Evolutionary conservation across 257 asterid genomes (phyloP), one percentile per base, ranked within the genome.

Genomic region (Solanum chilense): DNA sequence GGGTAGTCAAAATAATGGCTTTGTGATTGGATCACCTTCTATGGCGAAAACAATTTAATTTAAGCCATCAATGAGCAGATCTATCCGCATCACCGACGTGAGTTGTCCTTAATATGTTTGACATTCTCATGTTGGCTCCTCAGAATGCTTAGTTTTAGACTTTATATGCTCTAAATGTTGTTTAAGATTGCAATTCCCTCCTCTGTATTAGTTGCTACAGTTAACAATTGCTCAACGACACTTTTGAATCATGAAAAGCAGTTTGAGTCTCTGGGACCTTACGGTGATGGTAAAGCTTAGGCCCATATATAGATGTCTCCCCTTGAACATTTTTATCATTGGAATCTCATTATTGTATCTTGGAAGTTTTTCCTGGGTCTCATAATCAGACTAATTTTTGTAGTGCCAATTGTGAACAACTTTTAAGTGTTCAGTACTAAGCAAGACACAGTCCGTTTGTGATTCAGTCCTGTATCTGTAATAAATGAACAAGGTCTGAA

Each of bases 1-100:
- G 98, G 94, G 84, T 88, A 90, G 89, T 90, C 94, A 87, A 88
- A 88, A 89, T 91, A 93, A 90, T 88, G 93, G 89, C 86, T 85
- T 86, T 86, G 88, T 84, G 69, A 86, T 82, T 77, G 91, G 89
- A 83, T 90, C 94, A 27, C 86, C 90, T 62, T 49, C 94, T 70
- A 27, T 90, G 83, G 90, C 92, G 85, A 95, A 91, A 89, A 84
- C 90, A 87, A 86, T 90, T 86, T 88, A 64, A 87, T 81, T 89
- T 70, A 91, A 88, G 90, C 87, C 90, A 90, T 83, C 90, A 60
- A 71, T 88, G 88, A 90, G 89, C 77, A 91, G 89, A 89, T 83
- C 93, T 88, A 75, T 77, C 58, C 90, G 74, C 87, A 89, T 89
- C 84, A 91, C 88, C 87, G 96, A 93, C 64, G 97, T 93, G 90